Evolutionary conservation across 2,329 filamentous ascomycete genomes (phyloP).

Genomic region (Passalora sequoiae): DNA sequence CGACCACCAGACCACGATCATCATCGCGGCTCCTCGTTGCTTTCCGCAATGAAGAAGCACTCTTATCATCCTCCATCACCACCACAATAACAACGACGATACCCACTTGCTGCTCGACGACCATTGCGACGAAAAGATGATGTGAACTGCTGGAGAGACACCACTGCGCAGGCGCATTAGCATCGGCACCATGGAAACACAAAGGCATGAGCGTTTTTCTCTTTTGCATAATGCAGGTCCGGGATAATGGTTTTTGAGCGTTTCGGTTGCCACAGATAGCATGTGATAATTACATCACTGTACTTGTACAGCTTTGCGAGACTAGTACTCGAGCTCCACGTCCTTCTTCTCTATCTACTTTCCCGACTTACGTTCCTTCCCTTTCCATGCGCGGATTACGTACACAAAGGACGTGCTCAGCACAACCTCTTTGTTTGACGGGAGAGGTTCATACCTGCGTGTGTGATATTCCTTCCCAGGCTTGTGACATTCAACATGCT

Average conservation of each 20-base stretch:
- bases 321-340: not conserved
- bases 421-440: too few relatives aligned
- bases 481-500: too few relatives aligned
- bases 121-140: not conserved
- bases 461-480: too few relatives aligned
- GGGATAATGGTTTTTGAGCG: not conserved
- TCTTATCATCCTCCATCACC: not conserved
- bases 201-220: constrained; percentile 3
- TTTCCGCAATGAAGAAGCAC: not conserved
- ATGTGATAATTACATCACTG: constrained; percentile 1
- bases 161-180: not conserved
- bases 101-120: not conserved
- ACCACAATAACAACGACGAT: not conserved
- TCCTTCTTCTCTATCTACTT: not conserved
- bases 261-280: too few relatives aligned
- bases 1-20: not conserved
- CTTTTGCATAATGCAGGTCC: not conserved
- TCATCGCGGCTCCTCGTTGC: too few relatives aligned
- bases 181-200: constrained; percentile 1
- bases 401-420: too few relatives aligned
- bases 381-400: too few relatives aligned
- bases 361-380: too few relatives aligned
- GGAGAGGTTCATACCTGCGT: too few relatives aligned
- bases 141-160: not conserved
- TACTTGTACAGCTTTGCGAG: constrained; percentile 5